Base-by-base conservation (phyloP, 2,329 filamentous ascomycete species). In the Laburnicola sp. region DNA sequence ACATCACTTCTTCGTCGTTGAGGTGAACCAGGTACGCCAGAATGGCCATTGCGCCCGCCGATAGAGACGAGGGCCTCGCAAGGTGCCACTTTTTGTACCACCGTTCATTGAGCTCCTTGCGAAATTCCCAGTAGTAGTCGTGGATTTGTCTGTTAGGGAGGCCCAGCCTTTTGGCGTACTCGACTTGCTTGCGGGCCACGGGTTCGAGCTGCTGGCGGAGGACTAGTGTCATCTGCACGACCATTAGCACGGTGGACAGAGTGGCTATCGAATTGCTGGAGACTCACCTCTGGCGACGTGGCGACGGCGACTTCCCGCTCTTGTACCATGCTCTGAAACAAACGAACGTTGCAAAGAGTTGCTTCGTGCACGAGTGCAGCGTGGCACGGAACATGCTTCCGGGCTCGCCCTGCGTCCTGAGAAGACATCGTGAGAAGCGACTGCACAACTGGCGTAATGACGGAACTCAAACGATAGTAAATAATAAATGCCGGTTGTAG, bases 281-380 rank as follows among this genome's bases (percentile, higher is more conserved):
- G 7, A 44, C 41, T 8, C 23, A 38, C 34, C 34, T 45, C 25
- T 28, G 21, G 32, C 4, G 8, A 23, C 21, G 43, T 45, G 9
- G 16, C 34, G n/a, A 10, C 25, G 2, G 43, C 43, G n/a, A 45
- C 32, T 34, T 45, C 37, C 22, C 35, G 10, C 6, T 30, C n/a
- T 8, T 38, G 34, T 6, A 45, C 25, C 34, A 37, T 37, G 6
- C 16, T 9, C n/a, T 45, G 43, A 26, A 45, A 45, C 3, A 45
- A 38, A 26, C 43, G 34, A 45, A 45, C 25, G 43, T 45, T 45
- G 43, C 43, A 45, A 5, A 6, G 25, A n/a, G 27, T 31, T 6
- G 25, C 43, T 3, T 36, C 26, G 16, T 10, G 36, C 37, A 32
- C 8, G 10, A 48, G 23, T 11, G 45, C 21, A 9, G 38, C 38